A percentile compares a stretch with the other conserved stretches of the same genome.
phyloP scores from a whole-genome alignment of 495 filamentous ascomycete genomes.

The Penicillium samsonianum region DNA sequence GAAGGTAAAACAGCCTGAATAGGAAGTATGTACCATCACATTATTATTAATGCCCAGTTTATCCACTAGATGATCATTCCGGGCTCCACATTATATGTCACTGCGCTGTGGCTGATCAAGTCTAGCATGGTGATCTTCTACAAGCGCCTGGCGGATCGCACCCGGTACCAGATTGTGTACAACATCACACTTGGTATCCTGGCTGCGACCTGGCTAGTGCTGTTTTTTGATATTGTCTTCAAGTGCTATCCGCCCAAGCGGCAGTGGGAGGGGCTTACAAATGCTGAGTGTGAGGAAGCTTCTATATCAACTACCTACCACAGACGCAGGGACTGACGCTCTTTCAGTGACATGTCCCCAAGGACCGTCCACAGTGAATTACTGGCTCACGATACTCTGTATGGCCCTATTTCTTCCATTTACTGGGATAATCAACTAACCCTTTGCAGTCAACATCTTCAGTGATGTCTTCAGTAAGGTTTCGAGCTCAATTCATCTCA shows the following conservation, averaged over 20 bases:
- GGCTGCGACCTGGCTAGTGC: conserved; percentile 24
- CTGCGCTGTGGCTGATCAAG: conserved; percentile 30
- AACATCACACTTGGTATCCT: conserved; percentile 26
- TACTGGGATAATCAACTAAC: conserved; percentile 1
- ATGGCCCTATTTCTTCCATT: conserved; percentile 1
- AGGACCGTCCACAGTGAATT: conserved; percentile 20
- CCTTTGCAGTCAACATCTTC: conserved; percentile 28
- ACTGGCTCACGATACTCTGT: conserved; percentile 29
- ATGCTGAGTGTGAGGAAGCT: conserved; percentile 17
- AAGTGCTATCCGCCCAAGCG: conserved; percentile 25
- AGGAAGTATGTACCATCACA: not conserved
- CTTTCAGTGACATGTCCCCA: conserved; percentile 19
- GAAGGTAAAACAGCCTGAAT: conserved; percentile 19
- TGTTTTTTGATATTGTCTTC: conserved; percentile 30
- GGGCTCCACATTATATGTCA: conserved; percentile 29
- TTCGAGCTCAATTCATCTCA: not conserved
- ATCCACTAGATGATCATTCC: conserved; percentile 28
- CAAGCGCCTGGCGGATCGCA: conserved; percentile 29
- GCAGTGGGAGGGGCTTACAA: conserved; percentile 12
- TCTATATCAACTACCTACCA: not conserved
- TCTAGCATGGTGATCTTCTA: conserved; percentile 29
- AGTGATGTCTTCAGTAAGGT: conserved; percentile 26
- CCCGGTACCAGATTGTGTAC: conserved; percentile 25
- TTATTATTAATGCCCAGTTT: not conserved
- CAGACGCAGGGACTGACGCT: conserved; percentile 4